Evolutionary conservation across 139 green algal genomes (phyloP), one percentile per base, ranked within the genome.

Genomic region (Volvox africanus): DNA sequence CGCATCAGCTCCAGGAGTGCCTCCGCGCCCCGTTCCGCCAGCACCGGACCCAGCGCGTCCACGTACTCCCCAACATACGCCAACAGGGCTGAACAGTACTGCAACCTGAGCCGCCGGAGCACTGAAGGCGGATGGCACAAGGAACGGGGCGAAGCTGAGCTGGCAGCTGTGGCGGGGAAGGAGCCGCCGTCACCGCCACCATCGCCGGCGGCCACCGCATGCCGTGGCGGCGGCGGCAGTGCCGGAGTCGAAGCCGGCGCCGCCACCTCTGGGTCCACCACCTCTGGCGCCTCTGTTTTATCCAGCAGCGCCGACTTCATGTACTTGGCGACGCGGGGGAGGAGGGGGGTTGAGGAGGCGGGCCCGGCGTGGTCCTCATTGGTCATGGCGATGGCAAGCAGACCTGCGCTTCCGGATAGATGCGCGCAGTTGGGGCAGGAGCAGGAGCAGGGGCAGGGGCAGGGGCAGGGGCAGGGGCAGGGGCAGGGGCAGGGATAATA

Each of bases 1-100:
- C 80, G 62, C 85, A 93, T 30, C 67, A 91, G 44, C 82, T 80
- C 67, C 44, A 90, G 2, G 14, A 88, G 32, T 17, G 62, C 62
- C 69, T 94, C 93, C 26, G 93, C 75, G 21, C 93, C 94, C n/a
- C 92, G 67, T 26, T 94, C 84, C 18, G 73, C 30, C 67, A 96
- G 89, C 44, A 94, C 87, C 18, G 91, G 92, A 0, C 86, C 93
- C 32, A 96, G 91, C 26, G 90, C 93, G 86, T 96, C 95, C 21
- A 96, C 71, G 65, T 95, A 96, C 88, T 96, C 95, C 1, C 94
- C 95, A 12, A 95, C 81, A 18, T 75, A 87, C 0, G 61, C 90
- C 36, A 95, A 71, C 33, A 90, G 87, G 69, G 84, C 81, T n/a
- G 89, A 68, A 26, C 83, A 90, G 86, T 89, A 86, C 32, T 86